These are phyloP conservation scores for Cenchrus fungigraminus DNA, from an alignment of 176 grass and related monocot species.

Conservation along the genomic window DNA sequence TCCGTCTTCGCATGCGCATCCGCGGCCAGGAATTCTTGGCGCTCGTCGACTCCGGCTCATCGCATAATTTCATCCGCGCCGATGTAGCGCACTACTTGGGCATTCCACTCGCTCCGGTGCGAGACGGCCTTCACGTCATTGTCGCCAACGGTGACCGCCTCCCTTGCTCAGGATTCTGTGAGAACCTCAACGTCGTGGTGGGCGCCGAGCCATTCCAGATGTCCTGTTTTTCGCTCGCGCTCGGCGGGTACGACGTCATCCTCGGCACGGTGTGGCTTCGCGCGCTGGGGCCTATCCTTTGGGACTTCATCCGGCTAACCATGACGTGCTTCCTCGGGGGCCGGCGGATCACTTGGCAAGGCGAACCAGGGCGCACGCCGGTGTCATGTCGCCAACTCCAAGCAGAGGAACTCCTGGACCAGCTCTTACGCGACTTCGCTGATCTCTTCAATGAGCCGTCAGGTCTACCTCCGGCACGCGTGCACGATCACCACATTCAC, in stretches of 20 bases:
- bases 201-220: not conserved
- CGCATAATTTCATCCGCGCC: not conserved
- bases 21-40: not conserved
- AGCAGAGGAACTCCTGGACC: not conserved
- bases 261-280: not conserved
- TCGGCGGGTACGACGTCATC: not conserved
- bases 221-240: not conserved
- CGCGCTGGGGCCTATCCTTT: not conserved
- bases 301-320: not conserved
- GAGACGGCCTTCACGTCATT: too few relatives aligned
- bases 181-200: too few relatives aligned
- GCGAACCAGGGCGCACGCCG: too few relatives aligned
- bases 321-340: not conserved
- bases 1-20: not conserved
- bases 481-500: not conserved
- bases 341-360: not conserved
- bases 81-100: too few relatives aligned
- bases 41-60: not conserved
- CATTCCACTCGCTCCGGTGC: too few relatives aligned
- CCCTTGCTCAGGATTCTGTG: too few relatives aligned
- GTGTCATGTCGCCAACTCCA: too few relatives aligned
- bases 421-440: not conserved
- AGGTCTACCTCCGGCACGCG: not conserved
- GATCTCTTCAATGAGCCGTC: not conserved
- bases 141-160: too few relatives aligned